Evolutionary conservation across 176 grass and related monocot genomes (phyloP).

Genomic region (Tillandsia leiboldiana): DNA sequence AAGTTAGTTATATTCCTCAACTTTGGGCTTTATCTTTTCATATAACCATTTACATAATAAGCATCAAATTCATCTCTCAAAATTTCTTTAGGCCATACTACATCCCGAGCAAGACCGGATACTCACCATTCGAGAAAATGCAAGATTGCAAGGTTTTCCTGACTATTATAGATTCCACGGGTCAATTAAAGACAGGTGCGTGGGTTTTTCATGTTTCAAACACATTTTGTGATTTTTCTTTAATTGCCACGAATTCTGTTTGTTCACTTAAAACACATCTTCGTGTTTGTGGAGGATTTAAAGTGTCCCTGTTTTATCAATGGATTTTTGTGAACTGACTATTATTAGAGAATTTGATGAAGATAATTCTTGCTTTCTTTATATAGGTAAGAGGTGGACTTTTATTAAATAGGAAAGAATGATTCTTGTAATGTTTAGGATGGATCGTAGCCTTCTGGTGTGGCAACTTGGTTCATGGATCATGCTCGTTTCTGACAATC

Average conservation of each 20-base stretch:
- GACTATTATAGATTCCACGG: slow-evolving; percentile 75
- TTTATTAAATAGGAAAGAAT: background rate
- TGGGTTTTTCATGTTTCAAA: background rate
- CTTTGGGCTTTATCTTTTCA: background rate
- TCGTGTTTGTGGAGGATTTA: background rate
- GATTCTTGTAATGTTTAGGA: background rate
- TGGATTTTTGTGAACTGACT: background rate
- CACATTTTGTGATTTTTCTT: background rate
- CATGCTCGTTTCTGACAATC: no score
- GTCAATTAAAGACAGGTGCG: slow-evolving; percentile 72
- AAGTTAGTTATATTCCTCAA: slow-evolving; percentile 34
- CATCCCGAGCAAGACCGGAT: slow-evolving; percentile 79
- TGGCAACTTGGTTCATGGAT: background rate
- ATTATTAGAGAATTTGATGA: background rate
- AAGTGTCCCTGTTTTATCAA: background rate
- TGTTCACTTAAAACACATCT: background rate
- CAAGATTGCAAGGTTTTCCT: slow-evolving; percentile 93
- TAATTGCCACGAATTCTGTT: background rate
- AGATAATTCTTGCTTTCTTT: background rate
- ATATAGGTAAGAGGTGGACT: background rate
- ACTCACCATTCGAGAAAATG: slow-evolving; percentile 78
- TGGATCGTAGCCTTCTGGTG: background rate
- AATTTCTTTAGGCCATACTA: slow-evolving; percentile 55
- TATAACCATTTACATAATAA: slow-evolving; percentile 21
- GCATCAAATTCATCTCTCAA: slow-evolving; percentile 5